A percentile compares a stretch with the other conserved stretches of the same genome.
Evolutionary conservation across 2,329 filamentous ascomycete species (phyloP).

Genomic region (Curvularia verruculosa): DNA sequence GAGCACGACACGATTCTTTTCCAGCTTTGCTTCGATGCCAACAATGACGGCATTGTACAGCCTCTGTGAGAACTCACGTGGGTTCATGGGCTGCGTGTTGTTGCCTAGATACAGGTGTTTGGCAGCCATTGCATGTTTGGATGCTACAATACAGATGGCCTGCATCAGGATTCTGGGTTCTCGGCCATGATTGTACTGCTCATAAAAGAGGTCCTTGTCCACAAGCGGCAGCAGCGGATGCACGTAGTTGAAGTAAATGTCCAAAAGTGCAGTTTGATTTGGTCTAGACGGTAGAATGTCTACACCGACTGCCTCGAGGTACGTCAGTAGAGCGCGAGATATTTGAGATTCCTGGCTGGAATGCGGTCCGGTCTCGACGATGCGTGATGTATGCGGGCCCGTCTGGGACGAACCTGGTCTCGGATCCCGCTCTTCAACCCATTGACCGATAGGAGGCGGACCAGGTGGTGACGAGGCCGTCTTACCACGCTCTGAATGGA

Average conservation of each 20-base stretch:
- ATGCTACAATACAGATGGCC: constrained; percentile 57
- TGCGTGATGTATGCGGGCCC: constrained; percentile 30
- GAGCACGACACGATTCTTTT: constrained; percentile 54
- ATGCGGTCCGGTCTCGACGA: constrained; percentile 41
- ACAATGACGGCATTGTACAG: constrained; percentile 53
- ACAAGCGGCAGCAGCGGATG: constrained; percentile 57
- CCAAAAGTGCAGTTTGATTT: constrained; percentile 49
- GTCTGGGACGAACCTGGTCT: constrained; percentile 30
- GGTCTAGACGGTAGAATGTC: constrained; percentile 43
- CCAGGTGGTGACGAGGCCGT: constrained; percentile 39
- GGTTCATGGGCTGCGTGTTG: constrained; percentile 42
- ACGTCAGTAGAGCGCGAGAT: constrained; percentile 44
- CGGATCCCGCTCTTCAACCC: constrained; percentile 43
- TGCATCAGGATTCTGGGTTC: constrained; percentile 52
- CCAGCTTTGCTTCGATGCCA: constrained; percentile 50
- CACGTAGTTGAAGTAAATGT: constrained; percentile 55
- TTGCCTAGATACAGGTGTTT: constrained; percentile 49
- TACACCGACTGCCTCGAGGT: constrained; percentile 48
- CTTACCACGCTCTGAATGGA: constrained; percentile 44
- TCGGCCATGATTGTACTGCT: constrained; percentile 43
- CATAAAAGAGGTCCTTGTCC: constrained; percentile 51
- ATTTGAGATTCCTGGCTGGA: constrained; percentile 41
- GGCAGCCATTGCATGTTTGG: constrained; percentile 54
- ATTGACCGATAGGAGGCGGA: constrained; percentile 43
- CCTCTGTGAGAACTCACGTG: constrained; percentile 54